These are phyloP conservation scores for Arabidopsis suecica DNA, from an alignment of 345 rosid species.

Conservation along the genomic window DNA sequence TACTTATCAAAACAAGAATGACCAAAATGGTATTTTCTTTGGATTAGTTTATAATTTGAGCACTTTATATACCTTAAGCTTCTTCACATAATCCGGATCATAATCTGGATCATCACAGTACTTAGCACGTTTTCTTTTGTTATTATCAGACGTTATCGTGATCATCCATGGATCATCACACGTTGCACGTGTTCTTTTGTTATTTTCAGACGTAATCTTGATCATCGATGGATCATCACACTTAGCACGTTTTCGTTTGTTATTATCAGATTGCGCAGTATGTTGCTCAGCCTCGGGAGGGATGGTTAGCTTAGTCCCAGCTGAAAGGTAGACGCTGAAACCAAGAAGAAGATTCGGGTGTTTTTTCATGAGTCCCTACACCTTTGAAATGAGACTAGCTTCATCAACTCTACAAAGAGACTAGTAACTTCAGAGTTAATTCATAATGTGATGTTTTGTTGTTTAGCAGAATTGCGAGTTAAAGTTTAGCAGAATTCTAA, in stretches of 20 bases:
- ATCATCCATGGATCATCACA: not conserved
- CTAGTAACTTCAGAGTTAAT: not conserved
- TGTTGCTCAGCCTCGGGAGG: not conserved
- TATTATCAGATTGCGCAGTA: not conserved
- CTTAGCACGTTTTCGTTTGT: not conserved
- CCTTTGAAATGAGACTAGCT: not conserved
- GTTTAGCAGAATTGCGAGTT: not conserved
- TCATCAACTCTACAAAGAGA: constrained; percentile 16
- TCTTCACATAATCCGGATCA: not conserved
- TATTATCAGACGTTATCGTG: not conserved
- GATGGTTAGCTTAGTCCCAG: not conserved
- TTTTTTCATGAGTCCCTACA: not conserved
- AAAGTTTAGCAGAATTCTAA: too few relatives aligned
- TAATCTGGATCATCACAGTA: not conserved
- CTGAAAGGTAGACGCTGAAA: constrained; percentile 5
- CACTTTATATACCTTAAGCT: not conserved
- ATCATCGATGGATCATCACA: not conserved
- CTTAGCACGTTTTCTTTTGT: not conserved
- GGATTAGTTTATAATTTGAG: not conserved
- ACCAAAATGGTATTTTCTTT: not conserved
- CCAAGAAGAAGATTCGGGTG: constrained; percentile 3
- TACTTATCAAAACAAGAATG: not conserved
- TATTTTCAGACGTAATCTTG: not conserved
- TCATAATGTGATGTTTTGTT: not conserved
- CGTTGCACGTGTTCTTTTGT: not conserved